Percentiles rank a stretch among this genome's conserved stretches.
Evolutionary conservation across 192 early-diverging fungal species (phyloP).

Genomic region (Pecoramyces ruminantium): DNA sequence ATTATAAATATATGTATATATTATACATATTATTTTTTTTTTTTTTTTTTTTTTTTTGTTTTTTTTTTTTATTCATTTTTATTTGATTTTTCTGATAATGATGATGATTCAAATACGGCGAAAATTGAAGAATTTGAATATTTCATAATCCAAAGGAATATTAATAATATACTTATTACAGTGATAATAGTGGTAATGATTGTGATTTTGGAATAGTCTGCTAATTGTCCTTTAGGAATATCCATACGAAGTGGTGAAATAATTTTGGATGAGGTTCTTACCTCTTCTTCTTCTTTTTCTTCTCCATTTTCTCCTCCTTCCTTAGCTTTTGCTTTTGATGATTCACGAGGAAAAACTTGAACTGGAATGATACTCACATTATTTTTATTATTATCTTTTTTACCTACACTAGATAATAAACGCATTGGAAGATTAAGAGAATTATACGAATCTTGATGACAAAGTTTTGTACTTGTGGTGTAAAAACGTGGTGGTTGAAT

Average conservation of each 20-base stretch:
- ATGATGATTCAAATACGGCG: too few relatives aligned
- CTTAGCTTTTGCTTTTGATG: background rate
- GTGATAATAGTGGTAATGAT: background rate
- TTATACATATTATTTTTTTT: too few relatives aligned
- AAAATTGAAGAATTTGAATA: background rate
- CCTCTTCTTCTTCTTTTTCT: background rate
- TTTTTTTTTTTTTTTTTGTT: too few relatives aligned
- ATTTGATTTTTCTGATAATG: too few relatives aligned
- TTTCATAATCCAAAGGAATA: background rate
- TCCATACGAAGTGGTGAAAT: background rate
- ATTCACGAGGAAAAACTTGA: background rate
- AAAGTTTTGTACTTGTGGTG: background rate
- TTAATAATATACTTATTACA: background rate
- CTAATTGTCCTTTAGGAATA: background rate
- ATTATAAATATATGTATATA: too few relatives aligned
- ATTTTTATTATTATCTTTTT: background rate
- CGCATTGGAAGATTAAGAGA: background rate
- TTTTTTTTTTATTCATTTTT: too few relatives aligned
- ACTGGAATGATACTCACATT: background rate
- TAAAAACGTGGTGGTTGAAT: background rate
- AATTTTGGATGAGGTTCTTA: background rate
- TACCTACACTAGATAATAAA: background rate
- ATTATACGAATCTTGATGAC: background rate
- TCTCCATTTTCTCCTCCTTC: too few relatives aligned
- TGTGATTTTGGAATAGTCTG: background rate